Evolutionary conservation across 2,329 filamentous ascomycete species (phyloP), one percentile per base, ranked within the genome.

Genomic region (Tolypocladium cylindrosporum): DNA sequence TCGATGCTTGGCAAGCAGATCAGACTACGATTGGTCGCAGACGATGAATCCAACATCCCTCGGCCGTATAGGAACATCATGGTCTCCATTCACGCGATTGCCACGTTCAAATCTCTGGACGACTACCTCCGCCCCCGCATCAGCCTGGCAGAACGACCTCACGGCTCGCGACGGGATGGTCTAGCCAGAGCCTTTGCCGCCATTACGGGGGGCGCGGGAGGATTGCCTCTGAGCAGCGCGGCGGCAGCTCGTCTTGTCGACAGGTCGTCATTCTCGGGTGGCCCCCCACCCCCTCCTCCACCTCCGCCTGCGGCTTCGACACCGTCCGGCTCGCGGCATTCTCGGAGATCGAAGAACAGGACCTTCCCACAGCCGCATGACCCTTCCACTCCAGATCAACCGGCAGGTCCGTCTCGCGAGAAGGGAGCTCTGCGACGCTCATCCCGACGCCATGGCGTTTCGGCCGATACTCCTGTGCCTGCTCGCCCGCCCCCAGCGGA

Each of bases 1-100:
- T 95, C 93, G 1, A 97, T 99, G 92, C 80, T 99, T 7, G 92
- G 91, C 5, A 97, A 97, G 71, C 94, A 99, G 68, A 87, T 99
- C 40, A 85, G 93, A 40, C 81, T 99, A 51, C 92, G 91, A 65
- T 79, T 99, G 40, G 83, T 92, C 42, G 93, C 94, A 1, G 92
- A 96, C 64, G 92, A 95, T 1, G 88, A 92, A 53, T 93, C 91
- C 0, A 90, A 94, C 54, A 94, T 99, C 60, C 94, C 94, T 21
- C 82, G 86, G 41, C 80, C 88, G 0, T 97, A 96, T 69, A 84
- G 90, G 27, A 96, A 93, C 64, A 95, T 99, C 62, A 97, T 97
- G 88, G 94, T 99, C 1, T 96, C 91, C 0, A 99, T 99, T 58
- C 94, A 99, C 71, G 94, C 94, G 19, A 97, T 99, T 67, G 93